Evolutionary conservation across 1,284 basidiomycete species (phyloP), one percentile per base, ranked within the genome.

Genomic region (Sanghuangporus weigelae): DNA sequence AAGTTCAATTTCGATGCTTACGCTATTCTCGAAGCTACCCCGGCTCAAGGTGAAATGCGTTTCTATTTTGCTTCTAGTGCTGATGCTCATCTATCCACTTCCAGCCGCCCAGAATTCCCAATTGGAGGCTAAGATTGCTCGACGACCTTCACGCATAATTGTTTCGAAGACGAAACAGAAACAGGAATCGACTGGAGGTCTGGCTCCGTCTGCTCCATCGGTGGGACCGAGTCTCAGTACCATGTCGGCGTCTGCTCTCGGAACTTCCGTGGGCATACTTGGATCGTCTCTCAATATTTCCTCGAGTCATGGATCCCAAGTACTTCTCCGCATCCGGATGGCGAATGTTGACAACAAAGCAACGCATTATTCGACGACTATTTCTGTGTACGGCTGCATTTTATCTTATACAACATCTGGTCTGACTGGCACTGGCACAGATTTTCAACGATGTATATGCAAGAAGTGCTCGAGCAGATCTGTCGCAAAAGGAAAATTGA

Each of bases 361-460:
- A 1, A 88, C 90, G 0, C 91, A 92, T 66, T 85, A 93, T 58
- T 92, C 85, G 0, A 95, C 93, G 0, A 95, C 93, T 0, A 92
- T 96, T 68, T 89, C 87, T 54, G 93, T 93, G 92, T 95, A 81
- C 60, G 90, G 78, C 1, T 35, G 53, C 31, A 26, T 16, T 49
- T 54, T 57, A 49, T 61, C 23, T 8, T 51, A 21, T n/a, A 10
- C 3, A 10, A 26, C 44, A 50, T 19, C 19, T 16, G 26, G 3
- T 6, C 7, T 42, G 62, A 5, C 26, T 42, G 50, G 11, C 57
- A 55, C 21, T 46, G 53, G 62, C 54, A 21, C 67, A 95, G 93
- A 1, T 90, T 93, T 2, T 84, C 90, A 14, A 95, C 93, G n/a
- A 97, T 94, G 89, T 99, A 98, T 75, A 90, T 98, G 82, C 92